Conservation (phyloP, 148 eudicot species). For the Fagopyrum esculentum region DNA sequence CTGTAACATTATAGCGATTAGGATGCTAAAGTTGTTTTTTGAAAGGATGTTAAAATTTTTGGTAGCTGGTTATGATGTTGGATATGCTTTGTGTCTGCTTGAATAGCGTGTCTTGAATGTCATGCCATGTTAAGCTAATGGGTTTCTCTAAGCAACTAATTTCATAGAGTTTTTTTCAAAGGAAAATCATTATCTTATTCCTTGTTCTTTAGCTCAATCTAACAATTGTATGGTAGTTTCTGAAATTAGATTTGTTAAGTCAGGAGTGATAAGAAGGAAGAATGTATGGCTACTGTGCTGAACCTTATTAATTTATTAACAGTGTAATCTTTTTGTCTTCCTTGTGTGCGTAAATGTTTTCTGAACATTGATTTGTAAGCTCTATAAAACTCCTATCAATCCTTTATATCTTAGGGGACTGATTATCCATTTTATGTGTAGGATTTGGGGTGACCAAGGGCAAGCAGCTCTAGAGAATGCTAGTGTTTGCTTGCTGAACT, state of each 20-base stretch:
- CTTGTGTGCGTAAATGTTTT: neutral
- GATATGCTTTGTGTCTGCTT: neutral
- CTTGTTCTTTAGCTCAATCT: neutral
- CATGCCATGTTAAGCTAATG: neutral
- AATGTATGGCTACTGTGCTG: neutral
- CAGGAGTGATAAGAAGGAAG: neutral
- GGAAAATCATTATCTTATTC: neutral
- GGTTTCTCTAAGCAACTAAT: neutral
- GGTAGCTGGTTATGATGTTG: neutral
- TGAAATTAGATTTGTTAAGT: neutral
- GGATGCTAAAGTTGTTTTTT: neutral
- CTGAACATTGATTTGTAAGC: neutral
- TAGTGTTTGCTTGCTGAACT: constrained; percentile 85
- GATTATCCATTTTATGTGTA: constrained; percentile 26
- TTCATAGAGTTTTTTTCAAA: neutral
- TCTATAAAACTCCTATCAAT: neutral
- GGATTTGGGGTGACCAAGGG: constrained; percentile 99
- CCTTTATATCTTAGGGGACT: neutral
- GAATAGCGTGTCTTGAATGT: neutral
- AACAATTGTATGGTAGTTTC: neutral
- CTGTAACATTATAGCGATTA: neutral
- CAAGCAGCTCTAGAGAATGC: constrained; percentile 91
- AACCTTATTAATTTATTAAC: neutral
- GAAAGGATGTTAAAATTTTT: neutral
- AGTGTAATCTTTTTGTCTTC: too few species aligned